Evolutionary conservation across 345 rosid species (phyloP).

Genomic region (Gossypium bickii): DNA sequence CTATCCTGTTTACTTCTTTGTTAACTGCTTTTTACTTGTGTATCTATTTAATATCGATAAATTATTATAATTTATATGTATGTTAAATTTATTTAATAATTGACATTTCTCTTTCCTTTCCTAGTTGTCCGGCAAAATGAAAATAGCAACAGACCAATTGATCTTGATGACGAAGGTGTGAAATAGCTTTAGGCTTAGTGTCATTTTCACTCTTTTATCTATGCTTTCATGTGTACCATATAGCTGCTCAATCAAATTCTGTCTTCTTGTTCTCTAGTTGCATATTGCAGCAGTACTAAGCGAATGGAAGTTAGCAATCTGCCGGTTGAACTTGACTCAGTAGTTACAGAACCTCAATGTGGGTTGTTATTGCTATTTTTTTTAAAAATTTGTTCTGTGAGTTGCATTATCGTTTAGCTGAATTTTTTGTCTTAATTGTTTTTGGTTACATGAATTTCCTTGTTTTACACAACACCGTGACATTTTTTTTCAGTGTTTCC

Average conservation of each 20-base stretch:
- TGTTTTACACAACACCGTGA: no score
- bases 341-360: slow-evolving; percentile 11
- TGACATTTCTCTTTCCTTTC: background rate
- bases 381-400: no score
- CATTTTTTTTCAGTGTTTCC: no score
- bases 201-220: slow-evolving; percentile 3
- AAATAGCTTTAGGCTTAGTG: background rate
- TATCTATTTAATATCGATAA: background rate
- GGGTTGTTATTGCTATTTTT: background rate
- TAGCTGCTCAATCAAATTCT: background rate
- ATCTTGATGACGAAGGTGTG: slow-evolving; percentile 19
- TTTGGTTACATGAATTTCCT: no score
- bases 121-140: slow-evolving; percentile 18
- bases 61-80: background rate
- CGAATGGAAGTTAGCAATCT: slow-evolving; percentile 7
- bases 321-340: slow-evolving; percentile 18
- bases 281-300: slow-evolving; percentile 1
- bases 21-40: background rate
- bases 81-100: background rate
- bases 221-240: background rate
- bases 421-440: no score
- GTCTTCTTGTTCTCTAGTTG: slow-evolving; percentile 8
- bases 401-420: no score
- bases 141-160: slow-evolving; percentile 13
- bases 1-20: background rate